Conservation (phyloP, 73 alveolate genomes). For the Effrenium voratum region DNA sequence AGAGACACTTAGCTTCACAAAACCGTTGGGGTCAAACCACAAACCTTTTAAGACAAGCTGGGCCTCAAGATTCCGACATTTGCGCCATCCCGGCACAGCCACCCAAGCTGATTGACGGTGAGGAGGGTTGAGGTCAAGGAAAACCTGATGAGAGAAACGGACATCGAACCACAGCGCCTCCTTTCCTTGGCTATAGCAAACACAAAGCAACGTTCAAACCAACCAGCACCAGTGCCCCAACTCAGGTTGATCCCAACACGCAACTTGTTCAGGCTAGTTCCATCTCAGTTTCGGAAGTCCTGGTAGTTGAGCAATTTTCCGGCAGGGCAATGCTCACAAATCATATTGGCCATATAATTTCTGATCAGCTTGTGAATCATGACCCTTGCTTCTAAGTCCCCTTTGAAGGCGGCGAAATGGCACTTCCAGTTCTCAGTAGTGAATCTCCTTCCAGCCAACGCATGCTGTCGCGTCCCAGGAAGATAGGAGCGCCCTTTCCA, state of each 20-base stretch:
- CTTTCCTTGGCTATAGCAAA: no score
- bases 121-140: constrained; percentile 13
- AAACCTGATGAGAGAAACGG: background rate
- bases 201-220: no score
- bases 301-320: background rate
- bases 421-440: background rate
- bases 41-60: background rate
- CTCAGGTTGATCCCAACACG: no score
- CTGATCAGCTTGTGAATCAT: constrained; percentile 44
- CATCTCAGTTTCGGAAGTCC: constrained; percentile 18
- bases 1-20: background rate
- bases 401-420: constrained; percentile 27
- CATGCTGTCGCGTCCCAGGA: background rate
- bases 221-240: no score
- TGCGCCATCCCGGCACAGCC: constrained; percentile 53
- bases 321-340: constrained; percentile 57
- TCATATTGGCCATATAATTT: constrained; percentile 13
- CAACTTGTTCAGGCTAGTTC: no score
- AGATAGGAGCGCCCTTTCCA: constrained; percentile 9
- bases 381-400: constrained; percentile 56
- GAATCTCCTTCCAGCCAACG: background rate
- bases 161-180: background rate
- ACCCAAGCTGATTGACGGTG: constrained; percentile 14
- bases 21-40: background rate
- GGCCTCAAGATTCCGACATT: constrained; percentile 41